Evolutionary conservation across 305 asterid species (phyloP).

Genomic region (Fraxinus angustifolia): DNA sequence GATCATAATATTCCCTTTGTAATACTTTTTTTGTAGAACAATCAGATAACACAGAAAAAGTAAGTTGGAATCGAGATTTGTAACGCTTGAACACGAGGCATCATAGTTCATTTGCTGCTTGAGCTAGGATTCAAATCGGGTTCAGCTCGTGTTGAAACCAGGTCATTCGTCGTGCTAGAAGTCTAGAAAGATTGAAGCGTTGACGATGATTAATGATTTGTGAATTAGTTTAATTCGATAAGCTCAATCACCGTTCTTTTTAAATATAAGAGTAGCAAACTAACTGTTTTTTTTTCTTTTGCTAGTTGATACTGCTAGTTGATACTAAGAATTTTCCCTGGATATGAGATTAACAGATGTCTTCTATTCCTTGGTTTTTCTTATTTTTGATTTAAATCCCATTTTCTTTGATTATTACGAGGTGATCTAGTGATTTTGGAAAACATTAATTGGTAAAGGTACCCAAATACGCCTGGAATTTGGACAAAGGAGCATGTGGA

Average conservation of each 20-base stretch:
- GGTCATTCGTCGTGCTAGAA: not conserved
- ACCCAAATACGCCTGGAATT: conserved; percentile 17
- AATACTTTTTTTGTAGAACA: not conserved
- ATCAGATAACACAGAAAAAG: not conserved
- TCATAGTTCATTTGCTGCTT: not conserved
- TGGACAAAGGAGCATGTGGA: conserved; percentile 30
- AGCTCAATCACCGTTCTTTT: not conserved
- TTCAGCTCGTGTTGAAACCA: not conserved
- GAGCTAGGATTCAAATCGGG: not conserved
- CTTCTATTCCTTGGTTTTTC: not conserved
- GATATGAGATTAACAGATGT: not conserved
- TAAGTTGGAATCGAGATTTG: not conserved
- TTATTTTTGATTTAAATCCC: not conserved
- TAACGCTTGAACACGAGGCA: not conserved
- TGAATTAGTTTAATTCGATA: not conserved
- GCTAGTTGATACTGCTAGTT: not conserved
- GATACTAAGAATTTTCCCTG: not conserved
- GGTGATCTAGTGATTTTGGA: not conserved
- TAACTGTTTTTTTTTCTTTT: too few species aligned
- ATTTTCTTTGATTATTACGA: not conserved
- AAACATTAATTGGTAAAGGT: conserved; percentile 4
- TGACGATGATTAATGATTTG: not conserved
- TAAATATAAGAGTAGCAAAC: not conserved
- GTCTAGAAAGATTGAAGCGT: not conserved
- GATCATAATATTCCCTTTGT: not conserved